Evolutionary conservation across 441 rosid genomes (phyloP).

Genomic region (Raphanus hybrid): DNA sequence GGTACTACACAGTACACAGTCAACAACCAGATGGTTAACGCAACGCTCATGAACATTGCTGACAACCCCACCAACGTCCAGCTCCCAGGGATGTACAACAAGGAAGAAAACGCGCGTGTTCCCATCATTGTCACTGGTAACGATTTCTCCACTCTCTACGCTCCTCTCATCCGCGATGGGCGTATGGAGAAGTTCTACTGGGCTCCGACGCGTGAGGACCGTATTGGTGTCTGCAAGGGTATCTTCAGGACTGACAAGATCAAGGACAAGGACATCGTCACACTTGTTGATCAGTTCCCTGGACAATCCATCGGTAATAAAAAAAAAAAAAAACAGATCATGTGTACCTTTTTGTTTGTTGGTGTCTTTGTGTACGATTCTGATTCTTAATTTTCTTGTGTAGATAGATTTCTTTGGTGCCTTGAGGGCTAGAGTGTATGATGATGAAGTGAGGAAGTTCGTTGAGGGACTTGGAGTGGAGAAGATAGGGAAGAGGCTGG

Average conservation of each 20-base stretch:
- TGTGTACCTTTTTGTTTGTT: too few relatives aligned
- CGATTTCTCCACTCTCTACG: slow-evolving; percentile 96
- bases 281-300: slow-evolving; percentile 87
- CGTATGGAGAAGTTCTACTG: slow-evolving; percentile 99
- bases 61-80: slow-evolving; percentile 92
- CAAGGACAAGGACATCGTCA: slow-evolving; percentile 58
- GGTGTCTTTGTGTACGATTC: background rate
- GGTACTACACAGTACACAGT: slow-evolving; percentile 99
- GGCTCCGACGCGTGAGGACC: slow-evolving; percentile 96
- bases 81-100: slow-evolving; percentile 99
- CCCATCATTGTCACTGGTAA: slow-evolving; percentile 91
- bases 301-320: slow-evolving; percentile 96
- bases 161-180: slow-evolving; percentile 94
- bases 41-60: slow-evolving; percentile 98
- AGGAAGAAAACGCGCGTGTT: slow-evolving; percentile 86
- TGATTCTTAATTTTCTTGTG: background rate
- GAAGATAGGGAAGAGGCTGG: slow-evolving; percentile 75
- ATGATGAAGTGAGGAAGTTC: slow-evolving; percentile 98
- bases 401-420: slow-evolving; percentile 92
- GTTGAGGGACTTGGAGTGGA: slow-evolving; percentile 65
- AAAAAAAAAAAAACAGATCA: too few relatives aligned
- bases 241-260: slow-evolving; percentile 77
- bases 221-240: slow-evolving; percentile 92
- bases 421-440: slow-evolving; percentile 93
- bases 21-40: slow-evolving; percentile 99